Evolutionary conservation across 306 rosid species (phyloP), one percentile per base, ranked within the genome.

Genomic region (Styphnolobium japonicum): DNA sequence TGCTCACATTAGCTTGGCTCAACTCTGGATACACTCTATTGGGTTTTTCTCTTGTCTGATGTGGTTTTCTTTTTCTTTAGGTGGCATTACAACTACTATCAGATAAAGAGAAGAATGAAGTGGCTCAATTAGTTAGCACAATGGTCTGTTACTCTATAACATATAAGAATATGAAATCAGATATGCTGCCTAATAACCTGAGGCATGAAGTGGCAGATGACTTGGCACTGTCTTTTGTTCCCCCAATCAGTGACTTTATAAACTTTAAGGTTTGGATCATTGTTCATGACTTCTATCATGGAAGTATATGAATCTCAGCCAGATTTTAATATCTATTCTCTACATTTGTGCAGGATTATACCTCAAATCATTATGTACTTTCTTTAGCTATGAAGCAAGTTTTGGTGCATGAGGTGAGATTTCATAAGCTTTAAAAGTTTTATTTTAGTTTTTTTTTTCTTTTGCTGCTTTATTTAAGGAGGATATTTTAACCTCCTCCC

Each of bases 311-410:
- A 72, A 74, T 76, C 57, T 72, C 15, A 49, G 57, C 48, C 81
- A 48, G 51, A 69, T 60, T n/a, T 66, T 69, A 78, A 73, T 69
- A 27, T 56, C 19, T 57, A 49, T 78, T 80, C 63, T 67, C 65
- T 45, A 40, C 68, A 31, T 75, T 82, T 69, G 21, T 84, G 73
- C 92, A 94, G 98, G 98, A 82, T 53, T 92, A 94, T 67, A 85
- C 75, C 69, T 87, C 94, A 69, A 81, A 86, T 52, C 97, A 89
- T 81, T 74, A 75, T 45, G 82, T 83, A 46, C 95, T 92, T 71
- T 81, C 98, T 63, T 87, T 85, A 73, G 78, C 98, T 27, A 81
- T 94, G 97, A 94, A 92, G 87, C 92, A 94, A 88, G 83, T 92
- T 81, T 80, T 94, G 87, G 75, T 85, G 60, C 97, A 91, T 18